Conservation (phyloP, 768 basidiomycete genomes). For the Saitozyma sp. region DNA sequence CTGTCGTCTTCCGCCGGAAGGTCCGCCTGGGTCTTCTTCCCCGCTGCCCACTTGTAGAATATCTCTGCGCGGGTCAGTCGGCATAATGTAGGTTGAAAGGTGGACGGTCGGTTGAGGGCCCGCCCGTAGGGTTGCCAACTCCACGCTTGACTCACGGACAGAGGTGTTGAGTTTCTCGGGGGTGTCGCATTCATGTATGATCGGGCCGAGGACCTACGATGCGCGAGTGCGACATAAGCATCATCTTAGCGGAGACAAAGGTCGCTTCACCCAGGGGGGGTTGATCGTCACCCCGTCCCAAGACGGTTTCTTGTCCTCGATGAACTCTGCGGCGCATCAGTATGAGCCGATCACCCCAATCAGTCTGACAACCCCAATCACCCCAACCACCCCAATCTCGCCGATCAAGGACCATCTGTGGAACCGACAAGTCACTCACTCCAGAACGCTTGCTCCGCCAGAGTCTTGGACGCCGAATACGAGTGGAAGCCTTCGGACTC, state of each 20-base stretch:
- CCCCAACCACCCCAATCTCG: no score
- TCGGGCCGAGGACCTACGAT: conserved; percentile 47
- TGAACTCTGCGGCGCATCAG: conserved; percentile 19
- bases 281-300: conserved; percentile 48
- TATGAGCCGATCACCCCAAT: neutral
- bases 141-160: conserved; percentile 30
- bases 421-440: neutral
- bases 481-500: conserved; percentile 3
- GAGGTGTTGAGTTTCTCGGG: conserved; percentile 55
- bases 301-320: conserved; percentile 46
- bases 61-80: conserved; percentile 18
- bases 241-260: neutral
- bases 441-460: conserved; percentile 45
- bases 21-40: conserved; percentile 46
- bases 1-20: conserved; percentile 20
- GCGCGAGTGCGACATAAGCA: no score
- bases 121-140: no score
- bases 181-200: conserved; percentile 54
- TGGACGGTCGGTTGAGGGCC: no score
- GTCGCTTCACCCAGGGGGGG: conserved; percentile 39
- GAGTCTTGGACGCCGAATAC: conserved; percentile 33
- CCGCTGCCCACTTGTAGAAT: conserved; percentile 42
- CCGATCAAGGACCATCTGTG: no score
- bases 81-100: neutral
- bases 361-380: neutral